phyloP scores from a whole-genome alignment of 352 stramenopile species.

The Phytophthora tubulina region DNA sequence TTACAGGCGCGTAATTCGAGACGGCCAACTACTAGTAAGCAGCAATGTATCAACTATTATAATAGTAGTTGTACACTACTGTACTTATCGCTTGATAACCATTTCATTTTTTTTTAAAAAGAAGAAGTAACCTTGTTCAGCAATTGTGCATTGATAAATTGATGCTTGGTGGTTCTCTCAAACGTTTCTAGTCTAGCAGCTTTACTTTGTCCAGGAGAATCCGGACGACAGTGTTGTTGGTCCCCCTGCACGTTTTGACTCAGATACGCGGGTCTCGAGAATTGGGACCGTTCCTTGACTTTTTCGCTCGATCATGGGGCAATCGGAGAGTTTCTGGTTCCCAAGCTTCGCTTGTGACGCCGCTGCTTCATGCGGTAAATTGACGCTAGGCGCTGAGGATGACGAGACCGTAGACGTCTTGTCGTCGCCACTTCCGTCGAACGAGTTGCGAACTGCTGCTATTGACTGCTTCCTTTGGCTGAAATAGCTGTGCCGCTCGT shows the following conservation, averaged over 20 bases:
- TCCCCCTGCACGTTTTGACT: slow-evolving; percentile 23
- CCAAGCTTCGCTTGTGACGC: not conserved
- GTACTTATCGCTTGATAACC: too few species aligned
- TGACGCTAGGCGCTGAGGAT: slow-evolving; percentile 16
- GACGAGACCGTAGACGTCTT: slow-evolving; percentile 23
- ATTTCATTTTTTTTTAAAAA: too few species aligned
- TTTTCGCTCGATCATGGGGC: slow-evolving; percentile 56
- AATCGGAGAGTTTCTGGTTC: slow-evolving; percentile 29
- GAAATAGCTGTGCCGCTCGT: slow-evolving; percentile 34
- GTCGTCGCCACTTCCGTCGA: slow-evolving; percentile 21
- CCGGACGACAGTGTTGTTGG: slow-evolving; percentile 4
- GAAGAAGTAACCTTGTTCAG: too few species aligned
- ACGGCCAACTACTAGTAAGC: too few species aligned
- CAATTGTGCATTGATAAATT: too few species aligned
- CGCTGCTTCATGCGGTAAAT: not conserved
- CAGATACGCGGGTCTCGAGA: slow-evolving; percentile 42
- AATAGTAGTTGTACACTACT: too few species aligned
- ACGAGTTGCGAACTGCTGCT: slow-evolving; percentile 16
- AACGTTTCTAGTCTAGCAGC: not conserved
- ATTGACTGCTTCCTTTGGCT: slow-evolving; percentile 32
- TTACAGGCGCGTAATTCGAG: too few species aligned
- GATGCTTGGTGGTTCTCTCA: too few species aligned
- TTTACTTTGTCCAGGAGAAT: slow-evolving; percentile 33
- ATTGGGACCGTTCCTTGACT: slow-evolving; percentile 47
- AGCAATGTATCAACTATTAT: too few species aligned